Conservation (phyloP, 1,284 basidiomycete species). For the Leccinum insolens region DNA sequence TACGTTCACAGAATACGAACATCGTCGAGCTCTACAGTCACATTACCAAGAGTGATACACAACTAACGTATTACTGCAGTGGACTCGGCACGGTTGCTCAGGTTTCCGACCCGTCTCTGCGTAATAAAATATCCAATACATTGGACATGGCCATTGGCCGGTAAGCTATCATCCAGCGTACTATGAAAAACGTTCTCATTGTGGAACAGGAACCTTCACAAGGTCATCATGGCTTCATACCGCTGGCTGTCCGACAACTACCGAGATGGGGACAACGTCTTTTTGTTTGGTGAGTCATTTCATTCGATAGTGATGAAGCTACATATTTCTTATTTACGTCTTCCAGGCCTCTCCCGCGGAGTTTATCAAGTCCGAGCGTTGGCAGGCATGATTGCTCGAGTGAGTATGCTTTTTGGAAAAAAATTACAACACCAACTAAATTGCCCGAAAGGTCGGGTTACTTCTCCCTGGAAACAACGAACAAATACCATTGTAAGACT, state of each 20-base stretch:
- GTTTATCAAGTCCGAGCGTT: conserved; percentile 42
- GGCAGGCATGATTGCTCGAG: conserved; percentile 40
- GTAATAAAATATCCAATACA: conserved; percentile 18
- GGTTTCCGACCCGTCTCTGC: conserved; percentile 12
- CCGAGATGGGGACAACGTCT: conserved; percentile 36
- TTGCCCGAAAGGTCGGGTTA: conserved; percentile 35
- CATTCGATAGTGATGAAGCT: background rate
- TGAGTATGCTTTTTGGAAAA: conserved; percentile 12
- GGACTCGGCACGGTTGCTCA: conserved; percentile 38
- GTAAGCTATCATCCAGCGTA: conserved; percentile 18
- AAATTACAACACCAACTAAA: background rate
- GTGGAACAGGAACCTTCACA: conserved; percentile 34
- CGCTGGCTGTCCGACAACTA: conserved; percentile 40
- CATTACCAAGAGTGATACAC: conserved; percentile 32
- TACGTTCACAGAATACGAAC: conserved; percentile 36
- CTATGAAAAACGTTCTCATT: background rate
- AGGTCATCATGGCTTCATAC: conserved; percentile 37
- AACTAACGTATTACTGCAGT: conserved; percentile 40
- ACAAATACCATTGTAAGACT: conserved; percentile 40
- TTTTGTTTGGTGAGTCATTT: conserved; percentile 34
- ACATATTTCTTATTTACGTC: background rate
- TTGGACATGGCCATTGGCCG: conserved; percentile 37
- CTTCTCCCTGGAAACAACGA: conserved; percentile 39
- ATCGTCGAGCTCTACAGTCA: conserved; percentile 40
- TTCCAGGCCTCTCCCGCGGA: conserved; percentile 42